phyloP scores from a whole-genome alignment of 2,329 filamentous ascomycete species.

The Penicillium sumatraense region DNA sequence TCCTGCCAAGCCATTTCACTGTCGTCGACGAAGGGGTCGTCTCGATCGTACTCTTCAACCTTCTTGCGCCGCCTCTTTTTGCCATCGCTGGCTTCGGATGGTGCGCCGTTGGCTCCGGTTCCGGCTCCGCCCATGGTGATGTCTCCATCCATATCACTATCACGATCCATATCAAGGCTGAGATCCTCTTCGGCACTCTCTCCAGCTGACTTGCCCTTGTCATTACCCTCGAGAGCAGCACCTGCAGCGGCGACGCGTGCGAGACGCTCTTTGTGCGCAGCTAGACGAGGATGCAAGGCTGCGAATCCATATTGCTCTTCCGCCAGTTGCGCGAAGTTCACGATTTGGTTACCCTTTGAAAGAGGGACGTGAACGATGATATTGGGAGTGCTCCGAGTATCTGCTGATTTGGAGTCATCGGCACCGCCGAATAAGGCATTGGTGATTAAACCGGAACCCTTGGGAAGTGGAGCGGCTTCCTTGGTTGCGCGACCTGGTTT shows the following conservation, averaged over 20 bases:
- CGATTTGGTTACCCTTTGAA: constrained; percentile 81
- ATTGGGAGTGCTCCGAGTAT: constrained; percentile 63
- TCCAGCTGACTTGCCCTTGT: constrained; percentile 69
- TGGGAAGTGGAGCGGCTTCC: constrained; percentile 60
- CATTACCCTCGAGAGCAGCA: constrained; percentile 79
- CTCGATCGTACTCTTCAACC: constrained; percentile 69
- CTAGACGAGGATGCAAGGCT: constrained; percentile 86
- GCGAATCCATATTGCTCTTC: constrained; percentile 95
- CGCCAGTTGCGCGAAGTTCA: constrained; percentile 94
- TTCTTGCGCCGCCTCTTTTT: constrained; percentile 77
- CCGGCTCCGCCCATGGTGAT: constrained; percentile 46
- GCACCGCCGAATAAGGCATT: constrained; percentile 63
- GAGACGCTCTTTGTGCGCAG: constrained; percentile 84
- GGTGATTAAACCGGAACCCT: constrained; percentile 67
- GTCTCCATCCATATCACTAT: constrained; percentile 58
- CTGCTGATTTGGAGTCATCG: constrained; percentile 49
- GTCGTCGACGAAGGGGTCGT: constrained; percentile 79
- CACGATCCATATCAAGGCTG: constrained; percentile 85
- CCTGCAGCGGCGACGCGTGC: constrained; percentile 86
- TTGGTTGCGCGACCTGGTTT: constrained; percentile 60
- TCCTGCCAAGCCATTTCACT: constrained; percentile 95
- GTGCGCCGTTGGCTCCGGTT: constrained; percentile 60
- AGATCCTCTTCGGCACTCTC: constrained; percentile 79
- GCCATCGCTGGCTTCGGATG: constrained; percentile 59
- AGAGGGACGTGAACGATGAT: constrained; percentile 85